Percentiles rank a stretch among this genome's conserved stretches.
Conservation (phyloP, 2,329 filamentous ascomycete species). For the Sporothrix sp. region DNA sequence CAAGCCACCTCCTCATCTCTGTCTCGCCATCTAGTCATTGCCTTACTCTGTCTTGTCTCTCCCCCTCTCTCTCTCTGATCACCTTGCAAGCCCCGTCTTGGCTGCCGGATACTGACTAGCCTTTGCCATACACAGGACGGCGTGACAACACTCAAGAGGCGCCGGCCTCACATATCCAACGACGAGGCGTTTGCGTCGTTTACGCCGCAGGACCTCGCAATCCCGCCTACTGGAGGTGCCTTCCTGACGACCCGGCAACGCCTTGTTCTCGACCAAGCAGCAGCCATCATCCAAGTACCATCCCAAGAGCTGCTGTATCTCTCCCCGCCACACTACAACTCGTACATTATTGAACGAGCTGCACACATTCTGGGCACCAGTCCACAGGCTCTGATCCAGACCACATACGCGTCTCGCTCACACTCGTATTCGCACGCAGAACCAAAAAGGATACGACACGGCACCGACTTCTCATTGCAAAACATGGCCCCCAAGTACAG, state of each 20-base stretch:
- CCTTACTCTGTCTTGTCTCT: no score
- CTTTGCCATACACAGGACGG: conserved; percentile 11
- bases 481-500: conserved; percentile 25
- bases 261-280: conserved; percentile 21
- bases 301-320: conserved; percentile 18
- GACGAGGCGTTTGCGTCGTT: conserved; percentile 17
- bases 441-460: conserved; percentile 24
- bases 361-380: conserved; percentile 26
- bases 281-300: conserved; percentile 18
- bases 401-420: conserved; percentile 20
- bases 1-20: no score
- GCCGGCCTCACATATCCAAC: conserved; percentile 32
- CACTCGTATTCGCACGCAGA: no score
- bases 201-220: background rate
- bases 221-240: background rate
- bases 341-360: conserved; percentile 26
- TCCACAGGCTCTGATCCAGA: conserved; percentile 22
- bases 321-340: conserved; percentile 10
- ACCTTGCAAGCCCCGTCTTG: background rate
- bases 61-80: no score
- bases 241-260: conserved; percentile 20
- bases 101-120: background rate
- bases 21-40: no score
- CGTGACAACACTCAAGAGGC: conserved; percentile 33
- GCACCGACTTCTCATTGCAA: conserved; percentile 11